These are phyloP conservation scores for Phaffia australis DNA, from an alignment of 768 basidiomycete genomes.

Conservation along the genomic window DNA sequence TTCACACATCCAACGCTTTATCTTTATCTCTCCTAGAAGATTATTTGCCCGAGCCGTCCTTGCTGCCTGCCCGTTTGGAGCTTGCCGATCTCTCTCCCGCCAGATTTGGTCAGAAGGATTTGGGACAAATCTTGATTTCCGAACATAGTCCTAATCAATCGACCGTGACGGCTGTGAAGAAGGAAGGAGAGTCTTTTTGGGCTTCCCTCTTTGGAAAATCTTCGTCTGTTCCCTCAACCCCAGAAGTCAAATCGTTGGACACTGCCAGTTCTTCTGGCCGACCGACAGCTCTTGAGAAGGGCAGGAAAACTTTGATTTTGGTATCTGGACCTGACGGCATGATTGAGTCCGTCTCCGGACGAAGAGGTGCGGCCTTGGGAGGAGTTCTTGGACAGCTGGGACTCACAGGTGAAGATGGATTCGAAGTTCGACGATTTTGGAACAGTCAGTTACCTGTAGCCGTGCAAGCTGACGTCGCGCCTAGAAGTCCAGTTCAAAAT, in stretches of 20 bases:
- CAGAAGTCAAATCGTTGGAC: neutral
- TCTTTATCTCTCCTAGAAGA: conserved; percentile 12
- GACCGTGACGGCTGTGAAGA: neutral
- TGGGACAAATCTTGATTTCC: conserved; percentile 7
- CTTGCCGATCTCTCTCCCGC: conserved; percentile 23
- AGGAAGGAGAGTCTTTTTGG: too few relatives aligned
- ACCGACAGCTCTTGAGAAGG: conserved; percentile 10
- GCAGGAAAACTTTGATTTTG: conserved; percentile 17
- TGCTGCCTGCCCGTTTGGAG: conserved; percentile 20
- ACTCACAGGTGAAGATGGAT: conserved; percentile 6
- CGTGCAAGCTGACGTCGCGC: too few relatives aligned
- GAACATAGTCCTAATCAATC: neutral
- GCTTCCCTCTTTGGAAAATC: neutral
- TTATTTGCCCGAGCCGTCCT: conserved; percentile 21
- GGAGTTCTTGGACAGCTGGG: conserved; percentile 21
- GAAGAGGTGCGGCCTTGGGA: conserved; percentile 11
- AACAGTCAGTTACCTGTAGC: conserved; percentile 1
- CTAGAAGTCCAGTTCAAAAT: too few relatives aligned
- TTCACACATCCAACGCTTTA: conserved; percentile 17
- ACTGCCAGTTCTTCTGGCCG: neutral
- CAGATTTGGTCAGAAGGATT: conserved; percentile 5
- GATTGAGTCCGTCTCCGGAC: conserved; percentile 17
- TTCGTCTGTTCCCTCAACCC: neutral
- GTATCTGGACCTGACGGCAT: conserved; percentile 26
- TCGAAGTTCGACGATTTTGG: conserved; percentile 22